Percentiles rank a stretch among this genome's conserved stretches.
phyloP scores from a whole-genome alignment of 352 stramenopile genomes.

The Globisporangium okanoganense region DNA sequence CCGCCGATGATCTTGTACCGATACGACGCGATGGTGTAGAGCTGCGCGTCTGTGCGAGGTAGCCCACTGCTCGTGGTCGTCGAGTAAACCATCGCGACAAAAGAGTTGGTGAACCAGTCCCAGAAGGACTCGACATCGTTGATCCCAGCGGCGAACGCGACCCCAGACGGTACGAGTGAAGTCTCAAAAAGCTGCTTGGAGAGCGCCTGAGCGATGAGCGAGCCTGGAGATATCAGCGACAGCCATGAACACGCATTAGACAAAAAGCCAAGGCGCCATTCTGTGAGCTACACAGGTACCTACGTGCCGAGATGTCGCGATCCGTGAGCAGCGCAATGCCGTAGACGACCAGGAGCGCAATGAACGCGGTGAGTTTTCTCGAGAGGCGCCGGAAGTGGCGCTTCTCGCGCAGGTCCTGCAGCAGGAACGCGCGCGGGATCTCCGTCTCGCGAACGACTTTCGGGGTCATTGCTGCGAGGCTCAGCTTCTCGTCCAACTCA shows the following conservation, averaged over 20 bases:
- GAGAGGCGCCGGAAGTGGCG: conserved; percentile 58
- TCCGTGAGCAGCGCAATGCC: conserved; percentile 47
- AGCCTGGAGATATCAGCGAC: neutral
- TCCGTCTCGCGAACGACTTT: conserved; percentile 10
- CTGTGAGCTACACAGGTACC: conserved; percentile 13
- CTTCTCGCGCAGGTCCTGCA: conserved; percentile 61
- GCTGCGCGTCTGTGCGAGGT: conserved; percentile 14
- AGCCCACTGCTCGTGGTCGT: conserved; percentile 24
- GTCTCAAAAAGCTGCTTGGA: conserved; percentile 42
- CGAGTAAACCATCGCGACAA: conserved; percentile 42
- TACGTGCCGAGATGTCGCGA: conserved; percentile 62
- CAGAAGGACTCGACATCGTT: conserved; percentile 40
- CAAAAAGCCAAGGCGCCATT: too few species aligned
- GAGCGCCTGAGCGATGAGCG: conserved; percentile 36
- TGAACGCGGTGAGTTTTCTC: conserved; percentile 53
- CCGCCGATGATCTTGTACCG: neutral
- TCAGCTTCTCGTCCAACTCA: neutral
- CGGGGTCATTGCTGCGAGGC: neutral
- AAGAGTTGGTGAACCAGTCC: conserved; percentile 59
- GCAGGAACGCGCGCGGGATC: conserved; percentile 49
- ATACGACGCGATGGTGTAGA: conserved; percentile 19
- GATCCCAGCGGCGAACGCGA: conserved; percentile 38
- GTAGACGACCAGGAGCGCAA: conserved; percentile 58
- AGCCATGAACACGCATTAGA: too few species aligned
- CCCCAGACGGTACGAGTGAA: conserved; percentile 27